A percentile compares a stretch with the other conserved stretches of the same genome.
These are phyloP conservation scores for Pezicula radicicola DNA, from an alignment of 2,329 filamentous ascomycete genomes.

Conservation along the genomic window DNA sequence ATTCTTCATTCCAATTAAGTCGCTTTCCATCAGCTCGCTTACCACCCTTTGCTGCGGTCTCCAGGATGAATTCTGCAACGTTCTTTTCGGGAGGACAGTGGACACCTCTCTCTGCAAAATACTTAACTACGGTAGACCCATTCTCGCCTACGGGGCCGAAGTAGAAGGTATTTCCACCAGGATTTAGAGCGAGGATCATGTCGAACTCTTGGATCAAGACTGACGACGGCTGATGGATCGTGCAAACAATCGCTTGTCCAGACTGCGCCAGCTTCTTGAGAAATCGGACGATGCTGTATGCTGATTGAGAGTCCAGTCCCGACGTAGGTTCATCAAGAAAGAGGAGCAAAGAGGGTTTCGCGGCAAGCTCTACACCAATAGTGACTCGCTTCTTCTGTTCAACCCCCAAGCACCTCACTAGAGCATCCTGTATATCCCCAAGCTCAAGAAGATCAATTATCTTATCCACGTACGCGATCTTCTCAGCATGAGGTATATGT, in stretches of 20 bases:
- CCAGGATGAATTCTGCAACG: slow-evolving; percentile 63
- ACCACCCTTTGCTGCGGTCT: slow-evolving; percentile 57
- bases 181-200: slow-evolving; percentile 68
- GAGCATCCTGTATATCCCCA: slow-evolving; percentile 62
- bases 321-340: slow-evolving; percentile 73
- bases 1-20: slow-evolving; percentile 74
- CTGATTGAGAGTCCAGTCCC: slow-evolving; percentile 67
- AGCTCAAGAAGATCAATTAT: slow-evolving; percentile 66
- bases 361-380: slow-evolving; percentile 71
- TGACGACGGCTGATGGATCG: slow-evolving; percentile 70
- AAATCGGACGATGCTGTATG: slow-evolving; percentile 66
- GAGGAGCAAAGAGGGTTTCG: slow-evolving; percentile 63
- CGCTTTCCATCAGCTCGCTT: slow-evolving; percentile 49
- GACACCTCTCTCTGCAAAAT: slow-evolving; percentile 64
- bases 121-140: slow-evolving; percentile 61
- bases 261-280: slow-evolving; percentile 63
- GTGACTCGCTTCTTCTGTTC: slow-evolving; percentile 56
- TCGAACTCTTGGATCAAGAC: slow-evolving; percentile 71
- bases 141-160: slow-evolving; percentile 70
- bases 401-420: slow-evolving; percentile 62
- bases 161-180: slow-evolving; percentile 67
- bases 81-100: slow-evolving; percentile 65
- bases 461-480: slow-evolving; percentile 63
- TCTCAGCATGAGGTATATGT: slow-evolving; percentile 52
- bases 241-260: slow-evolving; percentile 71